phyloP scores from a whole-genome alignment of 352 stramenopile species.

The Pythium coloratum region DNA sequence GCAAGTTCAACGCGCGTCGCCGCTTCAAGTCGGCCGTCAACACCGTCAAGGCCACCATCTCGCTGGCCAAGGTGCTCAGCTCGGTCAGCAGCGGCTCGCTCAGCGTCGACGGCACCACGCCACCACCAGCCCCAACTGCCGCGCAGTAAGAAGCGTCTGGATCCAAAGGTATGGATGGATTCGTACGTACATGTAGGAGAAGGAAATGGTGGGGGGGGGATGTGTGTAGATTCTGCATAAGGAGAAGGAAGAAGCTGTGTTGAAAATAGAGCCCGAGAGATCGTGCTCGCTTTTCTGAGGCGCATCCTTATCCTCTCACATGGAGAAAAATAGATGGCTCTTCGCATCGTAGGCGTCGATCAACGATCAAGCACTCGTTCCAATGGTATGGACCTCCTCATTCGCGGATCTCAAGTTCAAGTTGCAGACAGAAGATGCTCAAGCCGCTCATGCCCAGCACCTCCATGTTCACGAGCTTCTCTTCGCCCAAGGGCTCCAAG shows the following conservation, averaged over 20 bases:
- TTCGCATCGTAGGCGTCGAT: not conserved
- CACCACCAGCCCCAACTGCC: constrained; percentile 27
- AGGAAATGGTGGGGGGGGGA: not conserved
- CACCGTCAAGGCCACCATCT: constrained; percentile 85
- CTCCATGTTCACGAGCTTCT: constrained; percentile 27
- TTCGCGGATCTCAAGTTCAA: not conserved
- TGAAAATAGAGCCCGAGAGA: constrained; percentile 8
- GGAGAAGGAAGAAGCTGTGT: not conserved
- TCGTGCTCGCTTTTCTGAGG: constrained; percentile 5
- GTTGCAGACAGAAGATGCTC: constrained; percentile 20
- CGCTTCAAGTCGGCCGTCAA: constrained; percentile 94
- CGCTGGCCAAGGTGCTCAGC: constrained; percentile 68
- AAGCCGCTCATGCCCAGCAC: constrained; percentile 15
- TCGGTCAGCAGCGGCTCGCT: constrained; percentile 23
- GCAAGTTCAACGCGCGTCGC: constrained; percentile 92
- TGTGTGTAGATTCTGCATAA: constrained; percentile 10
- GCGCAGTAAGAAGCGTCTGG: constrained; percentile 10
- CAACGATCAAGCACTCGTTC: too few relatives aligned
- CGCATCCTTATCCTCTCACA: not conserved
- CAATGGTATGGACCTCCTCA: not conserved
- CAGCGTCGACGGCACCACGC: constrained; percentile 38
- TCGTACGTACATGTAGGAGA: not conserved
- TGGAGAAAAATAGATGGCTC: not conserved
- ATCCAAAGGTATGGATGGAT: not conserved
- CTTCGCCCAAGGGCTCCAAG: constrained; percentile 15